Evolutionary conservation across 345 rosid genomes (phyloP).

Genomic region (Melaleuca alternifolia): DNA sequence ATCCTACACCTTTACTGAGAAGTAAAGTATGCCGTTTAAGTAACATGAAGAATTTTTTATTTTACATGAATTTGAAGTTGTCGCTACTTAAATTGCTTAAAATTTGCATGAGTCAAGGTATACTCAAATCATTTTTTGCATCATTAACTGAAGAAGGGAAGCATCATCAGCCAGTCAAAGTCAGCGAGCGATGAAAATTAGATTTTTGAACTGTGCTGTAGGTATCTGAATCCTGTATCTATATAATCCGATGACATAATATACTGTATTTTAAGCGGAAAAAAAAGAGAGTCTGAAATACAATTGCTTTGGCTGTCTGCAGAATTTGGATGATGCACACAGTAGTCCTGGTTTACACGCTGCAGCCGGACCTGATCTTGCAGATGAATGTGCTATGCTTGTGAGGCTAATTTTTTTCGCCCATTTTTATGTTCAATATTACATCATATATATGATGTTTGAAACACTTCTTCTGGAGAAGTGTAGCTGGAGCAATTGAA

Average conservation of each 20-base stretch:
- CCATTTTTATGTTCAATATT: neutral
- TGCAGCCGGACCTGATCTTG: slow-evolving; percentile 96
- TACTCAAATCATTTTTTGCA: neutral
- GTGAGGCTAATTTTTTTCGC: slow-evolving; percentile 17
- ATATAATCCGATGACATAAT: neutral
- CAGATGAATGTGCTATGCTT: slow-evolving; percentile 85
- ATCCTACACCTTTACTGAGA: neutral
- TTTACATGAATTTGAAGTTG: neutral
- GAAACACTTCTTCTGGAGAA: neutral
- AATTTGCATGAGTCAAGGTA: neutral
- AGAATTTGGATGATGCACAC: slow-evolving; percentile 88
- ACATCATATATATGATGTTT: neutral
- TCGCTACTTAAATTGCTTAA: neutral
- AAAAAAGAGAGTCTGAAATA: neutral
- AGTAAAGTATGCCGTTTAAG: neutral
- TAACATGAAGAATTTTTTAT: neutral
- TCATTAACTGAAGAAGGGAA: neutral
- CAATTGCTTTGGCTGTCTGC: neutral
- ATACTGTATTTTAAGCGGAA: neutral
- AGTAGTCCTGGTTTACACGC: slow-evolving; percentile 94
- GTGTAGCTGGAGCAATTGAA: neutral
- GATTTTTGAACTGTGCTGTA: neutral
- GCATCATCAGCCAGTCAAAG: neutral
- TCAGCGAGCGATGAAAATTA: neutral
- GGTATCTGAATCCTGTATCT: neutral